These are phyloP conservation scores for Gilbertella persicaria DNA, from an alignment of 371 early-diverging fungal species.

Conservation along the genomic window DNA sequence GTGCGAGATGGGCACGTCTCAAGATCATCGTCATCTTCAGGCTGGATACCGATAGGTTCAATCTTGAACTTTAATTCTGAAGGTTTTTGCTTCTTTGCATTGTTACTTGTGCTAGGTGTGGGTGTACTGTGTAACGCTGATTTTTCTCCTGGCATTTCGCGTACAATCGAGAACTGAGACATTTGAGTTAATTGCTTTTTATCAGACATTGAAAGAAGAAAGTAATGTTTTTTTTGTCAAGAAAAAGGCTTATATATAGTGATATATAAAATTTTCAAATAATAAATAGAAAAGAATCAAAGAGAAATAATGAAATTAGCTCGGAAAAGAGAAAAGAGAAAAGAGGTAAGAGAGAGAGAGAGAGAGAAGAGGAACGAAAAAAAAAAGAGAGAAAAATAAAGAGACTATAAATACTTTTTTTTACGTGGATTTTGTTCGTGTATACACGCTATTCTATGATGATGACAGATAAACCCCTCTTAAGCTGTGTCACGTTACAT, in stretches of 20 bases:
- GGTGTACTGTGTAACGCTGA: neutral
- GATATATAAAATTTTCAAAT: neutral
- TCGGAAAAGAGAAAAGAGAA: conserved; percentile 1
- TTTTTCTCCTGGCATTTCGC: conserved; percentile 22
- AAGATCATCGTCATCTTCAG: conserved; percentile 50
- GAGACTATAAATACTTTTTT: conserved; percentile 15
- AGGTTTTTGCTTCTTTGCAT: conserved; percentile 18
- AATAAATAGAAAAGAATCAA: conserved; percentile 7
- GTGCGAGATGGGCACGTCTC: conserved; percentile 46
- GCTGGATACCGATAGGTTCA: conserved; percentile 40
- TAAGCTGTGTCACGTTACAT: conserved; percentile 16
- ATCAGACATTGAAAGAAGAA: conserved; percentile 6
- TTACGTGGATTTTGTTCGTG: neutral
- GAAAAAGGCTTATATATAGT: neutral
- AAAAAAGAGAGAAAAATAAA: conserved; percentile 1
- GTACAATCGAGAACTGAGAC: conserved; percentile 32
- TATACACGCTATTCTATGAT: neutral
- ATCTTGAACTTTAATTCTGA: conserved; percentile 36
- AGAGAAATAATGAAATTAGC: neutral
- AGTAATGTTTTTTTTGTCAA: neutral
- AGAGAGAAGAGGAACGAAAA: neutral
- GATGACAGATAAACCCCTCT: conserved; percentile 10
- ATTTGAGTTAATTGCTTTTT: conserved; percentile 13
- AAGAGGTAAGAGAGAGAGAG: neutral
- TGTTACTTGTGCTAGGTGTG: neutral